A percentile compares a stretch with the other conserved stretches of the same genome.
Evolutionary conservation across 306 rosid genomes (phyloP).

Genomic region (Astragalus membranaceus): DNA sequence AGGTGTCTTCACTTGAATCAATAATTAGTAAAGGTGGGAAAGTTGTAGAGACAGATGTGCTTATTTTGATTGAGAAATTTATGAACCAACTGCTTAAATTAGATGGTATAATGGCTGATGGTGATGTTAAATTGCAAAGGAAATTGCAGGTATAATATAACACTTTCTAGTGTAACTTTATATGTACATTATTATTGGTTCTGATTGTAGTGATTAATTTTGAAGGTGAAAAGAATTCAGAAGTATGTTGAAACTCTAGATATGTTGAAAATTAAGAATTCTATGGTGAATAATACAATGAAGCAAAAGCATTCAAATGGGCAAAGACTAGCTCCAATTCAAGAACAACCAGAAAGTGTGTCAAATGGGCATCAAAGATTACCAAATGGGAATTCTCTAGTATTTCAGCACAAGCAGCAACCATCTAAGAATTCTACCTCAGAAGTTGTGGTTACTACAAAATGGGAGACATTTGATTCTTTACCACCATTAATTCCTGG

Average conservation of each 20-base stretch:
- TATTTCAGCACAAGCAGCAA: slow-evolving; percentile 34
- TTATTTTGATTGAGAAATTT: slow-evolving; percentile 58
- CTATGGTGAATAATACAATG: slow-evolving; percentile 28
- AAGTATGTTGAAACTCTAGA: slow-evolving; percentile 86
- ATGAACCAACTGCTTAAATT: slow-evolving; percentile 81
- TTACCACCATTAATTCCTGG: slow-evolving; percentile 37
- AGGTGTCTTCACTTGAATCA: slow-evolving; percentile 85
- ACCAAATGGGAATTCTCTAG: no score
- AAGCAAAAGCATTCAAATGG: slow-evolving; percentile 38
- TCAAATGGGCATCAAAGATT: slow-evolving; percentile 23
- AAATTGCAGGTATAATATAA: slow-evolving; percentile 67
- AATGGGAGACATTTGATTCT: slow-evolving; percentile 86
- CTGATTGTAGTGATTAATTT: slow-evolving; percentile 12
- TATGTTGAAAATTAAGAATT: slow-evolving; percentile 62
- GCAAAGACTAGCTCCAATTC: slow-evolving; percentile 40
- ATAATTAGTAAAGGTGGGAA: slow-evolving; percentile 64
- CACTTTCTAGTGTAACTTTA: not conserved
- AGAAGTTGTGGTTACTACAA: slow-evolving; percentile 73
- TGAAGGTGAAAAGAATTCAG: slow-evolving; percentile 86
- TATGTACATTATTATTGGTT: not conserved
- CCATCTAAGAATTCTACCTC: slow-evolving; percentile 33
- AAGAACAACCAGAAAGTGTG: slow-evolving; percentile 37
- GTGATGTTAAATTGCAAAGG: slow-evolving; percentile 82
- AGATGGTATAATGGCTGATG: slow-evolving; percentile 78
- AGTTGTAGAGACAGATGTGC: slow-evolving; percentile 67